phyloP scores from a whole-genome alignment of 345 rosid genomes.

The Hypericum androsaemum region DNA sequence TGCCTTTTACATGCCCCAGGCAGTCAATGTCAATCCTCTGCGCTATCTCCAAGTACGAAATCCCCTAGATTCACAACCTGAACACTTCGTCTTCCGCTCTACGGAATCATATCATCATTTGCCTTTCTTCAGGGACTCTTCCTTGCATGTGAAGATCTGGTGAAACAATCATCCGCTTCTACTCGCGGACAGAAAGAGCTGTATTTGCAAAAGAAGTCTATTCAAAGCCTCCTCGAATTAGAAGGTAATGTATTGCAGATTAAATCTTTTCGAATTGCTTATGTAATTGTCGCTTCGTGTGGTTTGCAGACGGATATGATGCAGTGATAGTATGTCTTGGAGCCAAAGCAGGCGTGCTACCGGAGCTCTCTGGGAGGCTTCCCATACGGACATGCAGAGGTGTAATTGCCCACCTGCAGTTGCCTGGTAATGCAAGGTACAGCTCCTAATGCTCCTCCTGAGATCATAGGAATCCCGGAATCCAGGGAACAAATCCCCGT shows the following conservation, averaged over 20 bases:
- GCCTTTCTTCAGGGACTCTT: constrained; percentile 55
- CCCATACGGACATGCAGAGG: constrained; percentile 91
- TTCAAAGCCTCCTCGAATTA: constrained; percentile 40
- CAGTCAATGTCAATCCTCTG: constrained; percentile 64
- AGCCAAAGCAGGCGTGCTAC: constrained; percentile 61
- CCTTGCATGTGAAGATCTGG: constrained; percentile 60
- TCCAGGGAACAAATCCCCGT: too few relatives aligned
- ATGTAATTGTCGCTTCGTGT: not conserved
- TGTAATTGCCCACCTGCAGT: constrained; percentile 56
- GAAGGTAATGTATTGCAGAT: constrained; percentile 38
- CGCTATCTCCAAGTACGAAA: constrained; percentile 56
- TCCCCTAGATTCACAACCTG: not conserved
- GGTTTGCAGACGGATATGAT: constrained; percentile 53
- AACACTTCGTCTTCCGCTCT: constrained; percentile 1
- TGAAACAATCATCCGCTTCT: constrained; percentile 29
- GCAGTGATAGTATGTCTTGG: constrained; percentile 75
- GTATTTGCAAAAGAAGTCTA: constrained; percentile 41
- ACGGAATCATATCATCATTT: constrained; percentile 1
- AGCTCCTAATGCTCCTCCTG: not conserved
- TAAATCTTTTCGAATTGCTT: not conserved
- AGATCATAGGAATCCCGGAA: too few relatives aligned
- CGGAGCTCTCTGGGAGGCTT: constrained; percentile 69
- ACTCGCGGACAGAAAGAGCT: constrained; percentile 34
- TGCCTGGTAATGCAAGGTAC: constrained; percentile 42
- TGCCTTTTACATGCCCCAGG: constrained; percentile 79